A percentile compares a stretch with the other conserved stretches of the same genome.
phyloP scores from a whole-genome alignment of 2,329 filamentous ascomycete genomes.

The Microdochium paspali region DNA sequence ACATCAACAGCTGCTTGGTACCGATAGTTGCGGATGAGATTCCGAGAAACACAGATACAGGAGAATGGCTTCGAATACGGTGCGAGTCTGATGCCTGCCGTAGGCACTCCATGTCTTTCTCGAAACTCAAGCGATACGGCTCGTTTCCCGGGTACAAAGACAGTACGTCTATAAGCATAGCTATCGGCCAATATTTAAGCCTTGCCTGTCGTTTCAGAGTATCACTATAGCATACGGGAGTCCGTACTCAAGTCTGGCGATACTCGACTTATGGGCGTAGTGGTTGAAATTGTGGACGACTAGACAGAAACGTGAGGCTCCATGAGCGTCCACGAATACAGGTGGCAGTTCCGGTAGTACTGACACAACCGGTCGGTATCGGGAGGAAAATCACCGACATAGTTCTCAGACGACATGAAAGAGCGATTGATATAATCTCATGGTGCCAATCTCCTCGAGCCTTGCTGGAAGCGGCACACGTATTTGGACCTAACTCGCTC shows the following conservation, averaged over 20 bases:
- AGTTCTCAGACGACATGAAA: constrained; percentile 44
- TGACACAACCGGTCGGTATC: constrained; percentile 29
- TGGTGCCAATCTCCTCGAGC: constrained; percentile 34
- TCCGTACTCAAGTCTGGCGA: constrained; percentile 42
- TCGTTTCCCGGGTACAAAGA: constrained; percentile 43
- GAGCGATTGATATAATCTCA: constrained; percentile 40
- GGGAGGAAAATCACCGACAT: constrained; percentile 40
- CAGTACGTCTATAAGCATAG: constrained; percentile 42
- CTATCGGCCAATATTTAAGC: constrained; percentile 42
- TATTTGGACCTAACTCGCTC: constrained; percentile 33
- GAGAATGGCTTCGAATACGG: too few species aligned
- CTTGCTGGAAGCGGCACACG: constrained; percentile 42
- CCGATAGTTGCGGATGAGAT: too few species aligned
- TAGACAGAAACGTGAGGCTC: constrained; percentile 46
- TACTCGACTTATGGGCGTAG: constrained; percentile 37
- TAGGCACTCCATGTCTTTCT: constrained; percentile 47
- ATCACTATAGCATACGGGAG: constrained; percentile 43
- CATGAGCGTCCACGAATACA: constrained; percentile 47
- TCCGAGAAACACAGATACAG: too few species aligned
- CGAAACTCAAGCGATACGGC: constrained; percentile 37
- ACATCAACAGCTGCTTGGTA: not conserved
- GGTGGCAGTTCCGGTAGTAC: constrained; percentile 36
- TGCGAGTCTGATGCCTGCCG: too few species aligned
- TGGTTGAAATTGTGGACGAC: constrained; percentile 45
- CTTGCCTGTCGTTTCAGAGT: constrained; percentile 45